Evolutionary conservation across 495 filamentous ascomycete genomes (phyloP).

Genomic region (Trichoderma asperelloides): DNA sequence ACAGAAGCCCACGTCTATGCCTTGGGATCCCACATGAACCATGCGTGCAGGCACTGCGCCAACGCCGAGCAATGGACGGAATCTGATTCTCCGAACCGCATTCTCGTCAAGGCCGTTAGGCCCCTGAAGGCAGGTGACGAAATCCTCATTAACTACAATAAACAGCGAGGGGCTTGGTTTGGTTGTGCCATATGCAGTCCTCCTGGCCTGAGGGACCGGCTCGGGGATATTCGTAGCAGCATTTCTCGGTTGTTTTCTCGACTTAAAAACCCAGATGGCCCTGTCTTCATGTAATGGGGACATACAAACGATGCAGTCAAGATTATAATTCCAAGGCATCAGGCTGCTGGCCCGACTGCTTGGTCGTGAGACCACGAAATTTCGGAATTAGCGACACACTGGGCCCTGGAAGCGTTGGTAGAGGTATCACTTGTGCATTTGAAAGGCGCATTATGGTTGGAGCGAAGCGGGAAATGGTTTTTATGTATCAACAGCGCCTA

Average conservation of each 20-base stretch:
- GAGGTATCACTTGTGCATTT: neutral
- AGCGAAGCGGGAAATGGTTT: neutral
- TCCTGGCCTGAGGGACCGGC: neutral
- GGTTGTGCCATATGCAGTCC: neutral
- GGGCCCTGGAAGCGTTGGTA: no score
- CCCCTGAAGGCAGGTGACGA: neutral
- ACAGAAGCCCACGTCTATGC: neutral
- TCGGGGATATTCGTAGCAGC: neutral
- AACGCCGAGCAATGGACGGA: neutral
- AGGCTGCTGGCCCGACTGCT: no score
- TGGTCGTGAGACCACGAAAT: no score
- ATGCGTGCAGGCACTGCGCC: neutral
- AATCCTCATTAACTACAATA: constrained; percentile 6
- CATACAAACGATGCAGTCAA: no score
- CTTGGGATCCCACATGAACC: neutral
- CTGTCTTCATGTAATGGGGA: no score
- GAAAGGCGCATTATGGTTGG: neutral
- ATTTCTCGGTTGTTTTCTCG: neutral
- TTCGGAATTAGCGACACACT: no score
- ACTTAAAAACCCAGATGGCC: no score
- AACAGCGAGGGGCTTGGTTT: neutral
- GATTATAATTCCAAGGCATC: no score
- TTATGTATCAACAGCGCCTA: neutral
- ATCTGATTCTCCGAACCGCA: neutral
- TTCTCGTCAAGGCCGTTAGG: neutral